Evolutionary conservation across 441 rosid species (phyloP), one percentile per base, ranked within the genome.

Genomic region (Brassica balearica): DNA sequence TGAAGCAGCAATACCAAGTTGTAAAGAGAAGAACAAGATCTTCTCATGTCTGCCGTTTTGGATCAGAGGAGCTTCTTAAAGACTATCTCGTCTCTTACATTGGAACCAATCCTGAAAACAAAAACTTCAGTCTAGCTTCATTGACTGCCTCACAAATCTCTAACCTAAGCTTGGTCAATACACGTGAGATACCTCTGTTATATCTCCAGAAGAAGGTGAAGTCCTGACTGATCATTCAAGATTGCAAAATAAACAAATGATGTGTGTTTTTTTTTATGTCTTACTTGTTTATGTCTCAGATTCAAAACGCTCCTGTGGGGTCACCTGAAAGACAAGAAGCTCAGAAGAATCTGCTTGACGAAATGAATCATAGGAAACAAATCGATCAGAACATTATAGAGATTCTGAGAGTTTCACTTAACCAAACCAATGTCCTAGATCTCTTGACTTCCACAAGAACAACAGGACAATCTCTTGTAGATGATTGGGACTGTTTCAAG

Each of bases 401-500:
- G 27, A 84, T 85, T 56, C 77, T 83, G 9, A 46, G 60, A 61
- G 68, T 51, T 65, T 63, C 88, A 4, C 65, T 82, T 63, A 89
- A 89, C 14, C 68, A 76, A 9, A 14, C 78, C 41, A 76, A 80
- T 38, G 88, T 73, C 3, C 34, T 77, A 3, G 65, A 84, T 41
- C 73, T 87, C 66, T 56, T 88, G 58, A 79, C 75, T 9, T 77
- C 61, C 23, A 81, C 84, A 59, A 85, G 90, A 80, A 79, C 86
- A 53, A 61, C 84, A 3, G 87, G 91, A 27, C 75, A 87, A 9
- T 87, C 94, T 65, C 87, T 92, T 64, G 97, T 88, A 2, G 87
- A 88, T 34, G 92, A 92, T 22, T 91, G 97, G 96, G 84, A 86
- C 68, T 90, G 97, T 86, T 82, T 90, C 56, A 88, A 80, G 79